Evolutionary conservation across 1,139 yeast species (phyloP), one percentile per base, ranked within the genome.

Genomic region (Candida smagusa): DNA sequence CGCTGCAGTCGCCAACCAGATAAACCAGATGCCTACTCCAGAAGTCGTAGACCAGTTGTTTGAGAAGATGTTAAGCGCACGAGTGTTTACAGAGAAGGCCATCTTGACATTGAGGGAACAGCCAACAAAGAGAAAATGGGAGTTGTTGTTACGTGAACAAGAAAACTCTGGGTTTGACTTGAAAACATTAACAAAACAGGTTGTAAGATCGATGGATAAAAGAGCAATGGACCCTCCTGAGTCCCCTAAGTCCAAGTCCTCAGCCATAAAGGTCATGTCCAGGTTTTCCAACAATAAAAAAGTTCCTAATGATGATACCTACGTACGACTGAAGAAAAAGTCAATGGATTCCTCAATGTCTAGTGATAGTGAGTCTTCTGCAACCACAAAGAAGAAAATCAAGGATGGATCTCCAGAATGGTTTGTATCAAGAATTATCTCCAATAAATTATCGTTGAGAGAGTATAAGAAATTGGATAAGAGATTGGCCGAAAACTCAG

Each of bases 371-470:
- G 48, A 45, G 3, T 22, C 27, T 3, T 22, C 13, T 4, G 7
- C 11, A n/a, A 12, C 13, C 9, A 56, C 50, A 36, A 56, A 54
- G 39, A 36, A 36, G 5, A 59, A 59, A 37, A 31, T 51, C n/a
- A 56, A 57, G 39, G 75, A 69, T 3, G 73, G 71, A 1, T 49
- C 70, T 0, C 73, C 76, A 1, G 70, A 64, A 35, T 71, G 75
- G 75, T 69, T 49, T 46, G 74, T 69, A 2, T 46, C 64, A 3
- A 48, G 63, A 37, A 60, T 69, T 5, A 62, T 69, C 59, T 54
- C 65, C 4, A 63, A 62, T 41, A 65, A 59, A 37, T 48, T 70
- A 13, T 43, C 61, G 2, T 38, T 61, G 7, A 64, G 57, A 36
- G 74, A 68, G 26, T 68, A 58, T 43, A 59, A 56, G 38, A 62